Conservation (phyloP, 2,329 filamentous ascomycete species). For the Aspergillus phoenicis region DNA sequence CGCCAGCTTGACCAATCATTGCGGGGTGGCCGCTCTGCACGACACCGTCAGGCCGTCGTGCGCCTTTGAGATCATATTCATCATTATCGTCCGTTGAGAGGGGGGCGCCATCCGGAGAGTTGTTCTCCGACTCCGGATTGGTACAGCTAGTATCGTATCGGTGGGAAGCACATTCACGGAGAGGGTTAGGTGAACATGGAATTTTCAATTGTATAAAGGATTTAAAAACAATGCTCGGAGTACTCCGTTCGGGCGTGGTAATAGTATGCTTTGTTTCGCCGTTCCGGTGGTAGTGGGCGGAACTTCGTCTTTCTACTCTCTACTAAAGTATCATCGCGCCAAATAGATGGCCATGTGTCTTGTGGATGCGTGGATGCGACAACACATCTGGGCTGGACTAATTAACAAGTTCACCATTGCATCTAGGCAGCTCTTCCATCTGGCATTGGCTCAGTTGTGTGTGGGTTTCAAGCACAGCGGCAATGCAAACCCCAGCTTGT, state of each 20-base stretch:
- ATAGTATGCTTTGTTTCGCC: neutral
- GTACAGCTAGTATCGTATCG: conserved; percentile 2
- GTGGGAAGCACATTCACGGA: neutral
- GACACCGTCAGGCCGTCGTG: conserved; percentile 19
- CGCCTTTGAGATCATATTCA: conserved; percentile 7
- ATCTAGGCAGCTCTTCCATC: neutral
- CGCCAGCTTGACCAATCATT: conserved; percentile 13
- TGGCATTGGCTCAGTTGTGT: neutral
- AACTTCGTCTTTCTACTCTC: neutral
- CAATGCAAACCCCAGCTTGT: neutral
- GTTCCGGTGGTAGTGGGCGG: conserved; percentile 3
- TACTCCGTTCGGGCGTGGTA: neutral
- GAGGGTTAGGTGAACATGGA: neutral
- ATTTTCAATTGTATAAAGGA: neutral
- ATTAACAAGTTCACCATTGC: neutral
- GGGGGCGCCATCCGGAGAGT: conserved; percentile 5
- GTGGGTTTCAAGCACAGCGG: neutral
- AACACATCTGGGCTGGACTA: conserved; percentile 1
- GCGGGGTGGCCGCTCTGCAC: conserved; percentile 9
- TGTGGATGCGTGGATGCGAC: conserved; percentile 7
- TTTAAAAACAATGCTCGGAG: neutral
- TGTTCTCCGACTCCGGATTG: conserved; percentile 8
- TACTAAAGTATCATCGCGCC: neutral
- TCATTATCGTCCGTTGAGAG: neutral
- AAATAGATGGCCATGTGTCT: conserved; percentile 6